Evolutionary conservation across 2,329 filamentous ascomycete genomes (phyloP), one percentile per base, ranked within the genome.

Genomic region (Periconia sp.): DNA sequence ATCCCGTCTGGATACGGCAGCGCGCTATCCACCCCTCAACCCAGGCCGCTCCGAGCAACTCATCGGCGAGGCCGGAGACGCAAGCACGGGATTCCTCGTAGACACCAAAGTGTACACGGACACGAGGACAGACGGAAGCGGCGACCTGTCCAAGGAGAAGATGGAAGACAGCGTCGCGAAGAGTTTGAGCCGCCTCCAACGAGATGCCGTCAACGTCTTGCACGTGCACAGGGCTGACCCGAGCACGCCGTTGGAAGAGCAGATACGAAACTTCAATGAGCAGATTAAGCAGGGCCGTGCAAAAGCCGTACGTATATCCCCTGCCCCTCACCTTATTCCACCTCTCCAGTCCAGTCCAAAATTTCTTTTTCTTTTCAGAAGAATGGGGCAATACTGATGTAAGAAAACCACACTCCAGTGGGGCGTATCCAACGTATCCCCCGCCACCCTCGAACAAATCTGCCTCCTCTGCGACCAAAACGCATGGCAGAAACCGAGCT

Each of bases 151-250:
- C 9, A 35, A 35, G 16, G 43, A 34, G 13, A 30, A 10, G 2
- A 46, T 50, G 30, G 29, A 40, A 4, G 15, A 37, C 7, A 43
- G 43, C 19, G 31, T 50, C 5, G 19, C 9, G 5, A 36, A 19
- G 9, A 50, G 47, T 24, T 36, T 50, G 33, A 26, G 16, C 13
- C 26, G 39, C 13, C 22, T 50, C 15, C 30, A 43, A 23, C 36
- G 38, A 19, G 17, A 25, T 17, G 21, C 29, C 4, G 36, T 50
- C 2, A 33, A 50, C 36, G 32, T 46, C n/a, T 30, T 50, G 16
- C 44, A 46, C 32, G 44, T 43, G 5, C 47, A 46, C 41, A 29
- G 47, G 10, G 43, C 43, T 15, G 43, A 50, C 28, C 47, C 47
- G 10, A 15, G 24, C 17, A 50, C 47, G 18, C 39, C 47, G 9